A percentile compares a stretch with the other conserved stretches of the same genome.
phyloP scores from a whole-genome alignment of 2,329 filamentous ascomycete species.

The Apiospora rasikravindrae region DNA sequence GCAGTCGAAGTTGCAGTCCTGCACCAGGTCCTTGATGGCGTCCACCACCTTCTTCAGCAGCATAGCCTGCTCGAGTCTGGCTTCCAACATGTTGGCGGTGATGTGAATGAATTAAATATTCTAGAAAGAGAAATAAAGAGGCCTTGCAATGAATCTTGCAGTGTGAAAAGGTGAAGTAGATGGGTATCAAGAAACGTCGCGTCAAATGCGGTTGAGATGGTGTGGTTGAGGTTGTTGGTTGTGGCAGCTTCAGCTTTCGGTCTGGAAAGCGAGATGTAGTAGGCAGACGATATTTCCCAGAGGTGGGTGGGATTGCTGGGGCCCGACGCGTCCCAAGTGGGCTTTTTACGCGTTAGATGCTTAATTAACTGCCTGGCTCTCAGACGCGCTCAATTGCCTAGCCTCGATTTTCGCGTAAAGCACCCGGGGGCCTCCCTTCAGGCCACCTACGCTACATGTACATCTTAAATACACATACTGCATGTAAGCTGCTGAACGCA shows the following conservation, averaged over 20 bases:
- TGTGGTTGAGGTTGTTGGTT: neutral
- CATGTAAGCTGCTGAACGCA: neutral
- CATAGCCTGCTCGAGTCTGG: conserved; percentile 91
- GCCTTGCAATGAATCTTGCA: neutral
- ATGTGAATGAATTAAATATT: conserved; percentile 20
- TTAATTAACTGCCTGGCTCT: neutral
- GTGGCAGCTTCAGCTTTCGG: neutral
- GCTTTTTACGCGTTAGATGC: conserved; percentile 9
- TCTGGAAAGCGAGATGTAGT: neutral
- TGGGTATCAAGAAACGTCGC: conserved; percentile 15
- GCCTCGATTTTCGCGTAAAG: conserved; percentile 3
- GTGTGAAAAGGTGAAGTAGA: neutral
- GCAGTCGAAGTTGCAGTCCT: conserved; percentile 99
- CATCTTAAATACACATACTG: neutral
- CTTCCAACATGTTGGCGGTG: conserved; percentile 79
- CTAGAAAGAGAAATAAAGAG: neutral
- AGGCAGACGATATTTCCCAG: conserved; percentile 18
- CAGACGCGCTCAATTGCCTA: neutral
- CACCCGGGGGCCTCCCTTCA: neutral
- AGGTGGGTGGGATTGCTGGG: conserved; percentile 6
- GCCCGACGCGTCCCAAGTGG: conserved; percentile 8
- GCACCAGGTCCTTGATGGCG: conserved; percentile 98
- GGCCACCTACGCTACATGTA: neutral
- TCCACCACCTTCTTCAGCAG: conserved; percentile 99
- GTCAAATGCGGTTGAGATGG: neutral